These are phyloP conservation scores for Coccomyxa subellipsoidea DNA, from an alignment of 163 green algal species.

Conservation along the genomic window DNA sequence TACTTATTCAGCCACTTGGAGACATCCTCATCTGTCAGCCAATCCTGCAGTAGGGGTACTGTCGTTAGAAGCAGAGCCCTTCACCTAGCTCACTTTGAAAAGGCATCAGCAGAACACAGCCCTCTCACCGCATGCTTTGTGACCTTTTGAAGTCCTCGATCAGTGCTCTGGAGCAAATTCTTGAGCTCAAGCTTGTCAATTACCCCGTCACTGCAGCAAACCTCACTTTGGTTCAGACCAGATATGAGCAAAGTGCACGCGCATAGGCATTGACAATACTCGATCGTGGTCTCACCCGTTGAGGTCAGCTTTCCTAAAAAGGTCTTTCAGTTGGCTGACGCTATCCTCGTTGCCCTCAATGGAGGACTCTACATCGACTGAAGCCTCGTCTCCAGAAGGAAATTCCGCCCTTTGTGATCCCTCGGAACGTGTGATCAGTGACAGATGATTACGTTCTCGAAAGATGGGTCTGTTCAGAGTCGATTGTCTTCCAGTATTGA, in stretches of 20 bases:
- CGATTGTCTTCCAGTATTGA: background rate
- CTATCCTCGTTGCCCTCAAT: slow-evolving; percentile 1
- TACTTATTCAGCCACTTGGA: slow-evolving; percentile 5
- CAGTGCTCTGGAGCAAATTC: slow-evolving; percentile 15
- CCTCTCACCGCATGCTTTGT: slow-evolving; percentile 14
- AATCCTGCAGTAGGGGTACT: slow-evolving; percentile 7
- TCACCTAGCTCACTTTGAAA: background rate
- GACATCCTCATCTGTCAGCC: slow-evolving; percentile 22
- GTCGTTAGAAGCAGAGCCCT: too few relatives aligned
- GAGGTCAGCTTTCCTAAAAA: slow-evolving; percentile 27
- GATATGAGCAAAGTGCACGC: background rate
- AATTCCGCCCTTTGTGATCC: background rate
- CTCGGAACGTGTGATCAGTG: background rate
- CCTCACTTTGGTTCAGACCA: background rate
- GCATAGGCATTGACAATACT: background rate
- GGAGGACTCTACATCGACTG: background rate
- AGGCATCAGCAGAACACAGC: background rate
- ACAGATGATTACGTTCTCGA: background rate
- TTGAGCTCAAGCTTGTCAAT: slow-evolving; percentile 31
- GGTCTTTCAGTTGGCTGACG: background rate
- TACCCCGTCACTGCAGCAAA: slow-evolving; percentile 27
- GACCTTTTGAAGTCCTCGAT: slow-evolving; percentile 2
- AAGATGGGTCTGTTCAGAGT: background rate
- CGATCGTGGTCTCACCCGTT: slow-evolving; percentile 17
- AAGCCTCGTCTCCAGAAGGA: background rate